Conservation (phyloP, 495 filamentous ascomycete genomes). For the Podospora comata region DNA sequence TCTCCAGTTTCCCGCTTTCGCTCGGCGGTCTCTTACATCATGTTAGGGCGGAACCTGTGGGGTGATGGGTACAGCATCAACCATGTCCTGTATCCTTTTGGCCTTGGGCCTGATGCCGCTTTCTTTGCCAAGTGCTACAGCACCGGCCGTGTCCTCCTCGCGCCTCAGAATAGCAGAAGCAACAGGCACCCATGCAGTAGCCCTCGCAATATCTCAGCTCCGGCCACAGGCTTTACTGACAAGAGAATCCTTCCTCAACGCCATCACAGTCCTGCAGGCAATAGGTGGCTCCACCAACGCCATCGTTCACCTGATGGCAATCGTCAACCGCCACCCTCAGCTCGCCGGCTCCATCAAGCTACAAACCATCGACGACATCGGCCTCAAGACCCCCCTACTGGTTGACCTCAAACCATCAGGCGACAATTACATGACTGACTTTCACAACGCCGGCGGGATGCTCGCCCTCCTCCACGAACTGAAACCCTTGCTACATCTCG, state of each 20-base stretch:
- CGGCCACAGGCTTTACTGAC: conserved; percentile 56
- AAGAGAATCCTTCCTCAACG: conserved; percentile 62
- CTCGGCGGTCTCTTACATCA: neutral
- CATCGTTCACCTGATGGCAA: conserved; percentile 64
- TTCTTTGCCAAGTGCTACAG: conserved; percentile 46
- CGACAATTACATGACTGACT: conserved; percentile 69
- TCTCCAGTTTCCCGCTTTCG: neutral
- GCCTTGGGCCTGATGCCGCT: conserved; percentile 65
- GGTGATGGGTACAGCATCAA: conserved; percentile 68
- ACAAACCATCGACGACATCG: conserved; percentile 58
- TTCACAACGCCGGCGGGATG: conserved; percentile 68
- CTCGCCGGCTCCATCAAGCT: conserved; percentile 55
- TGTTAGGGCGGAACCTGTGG: conserved; percentile 61
- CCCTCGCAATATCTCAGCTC: conserved; percentile 22
- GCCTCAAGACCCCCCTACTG: conserved; percentile 56
- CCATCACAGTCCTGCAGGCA: conserved; percentile 65
- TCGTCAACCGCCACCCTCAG: conserved; percentile 56
- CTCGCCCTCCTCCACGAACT: conserved; percentile 54
- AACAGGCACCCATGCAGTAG: conserved; percentile 57
- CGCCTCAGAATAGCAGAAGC: conserved; percentile 61
- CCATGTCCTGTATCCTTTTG: conserved; percentile 64
- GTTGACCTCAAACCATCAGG: conserved; percentile 68
- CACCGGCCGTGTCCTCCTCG: conserved; percentile 63
- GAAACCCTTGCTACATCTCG: conserved; percentile 54
- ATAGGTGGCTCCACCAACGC: conserved; percentile 69